These are phyloP conservation scores for Triangularia setosa DNA, from an alignment of 2,329 filamentous ascomycete species.

Conservation along the genomic window DNA sequence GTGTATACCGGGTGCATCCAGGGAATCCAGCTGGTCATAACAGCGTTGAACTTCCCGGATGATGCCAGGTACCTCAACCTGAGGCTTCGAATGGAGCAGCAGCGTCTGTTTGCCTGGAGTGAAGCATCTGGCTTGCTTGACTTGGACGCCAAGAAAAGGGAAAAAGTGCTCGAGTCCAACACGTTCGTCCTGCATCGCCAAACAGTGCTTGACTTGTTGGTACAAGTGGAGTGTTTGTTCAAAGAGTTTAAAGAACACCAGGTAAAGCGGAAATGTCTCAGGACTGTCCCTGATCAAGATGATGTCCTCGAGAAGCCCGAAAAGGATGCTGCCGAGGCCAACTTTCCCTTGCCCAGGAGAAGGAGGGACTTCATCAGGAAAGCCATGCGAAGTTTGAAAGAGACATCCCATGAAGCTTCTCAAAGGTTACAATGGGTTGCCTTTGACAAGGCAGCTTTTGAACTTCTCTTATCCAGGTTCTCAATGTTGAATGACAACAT, in stretches of 20 bases:
- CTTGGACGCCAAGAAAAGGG: conserved; percentile 38
- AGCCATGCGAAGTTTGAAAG: conserved; percentile 38
- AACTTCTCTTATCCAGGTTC: conserved; percentile 41
- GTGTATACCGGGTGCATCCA: conserved; percentile 46
- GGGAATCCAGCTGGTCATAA: conserved; percentile 47
- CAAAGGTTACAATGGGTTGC: conserved; percentile 42
- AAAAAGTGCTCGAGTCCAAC: conserved; percentile 44
- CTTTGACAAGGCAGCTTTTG: conserved; percentile 45
- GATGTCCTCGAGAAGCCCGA: conserved; percentile 36
- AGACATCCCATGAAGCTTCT: conserved; percentile 34
- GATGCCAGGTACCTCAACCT: conserved; percentile 47
- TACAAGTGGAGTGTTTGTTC: conserved; percentile 46
- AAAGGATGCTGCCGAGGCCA: conserved; percentile 42
- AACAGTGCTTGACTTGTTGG: conserved; percentile 45
- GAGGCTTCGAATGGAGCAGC: conserved; percentile 47
- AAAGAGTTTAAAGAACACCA: conserved; percentile 44
- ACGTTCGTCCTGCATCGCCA: conserved; percentile 46
- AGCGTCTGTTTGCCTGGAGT: conserved; percentile 47
- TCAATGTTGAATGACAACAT: conserved; percentile 45
- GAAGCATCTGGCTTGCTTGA: conserved; percentile 47
- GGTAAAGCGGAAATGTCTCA: conserved; percentile 36
- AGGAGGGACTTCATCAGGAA: conserved; percentile 43
- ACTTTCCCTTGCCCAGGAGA: conserved; percentile 41
- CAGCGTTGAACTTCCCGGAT: conserved; percentile 45
- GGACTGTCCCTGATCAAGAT: conserved; percentile 33